Conservation (phyloP, 2,329 filamentous ascomycete genomes). For the Beauveria medogensis region DNA sequence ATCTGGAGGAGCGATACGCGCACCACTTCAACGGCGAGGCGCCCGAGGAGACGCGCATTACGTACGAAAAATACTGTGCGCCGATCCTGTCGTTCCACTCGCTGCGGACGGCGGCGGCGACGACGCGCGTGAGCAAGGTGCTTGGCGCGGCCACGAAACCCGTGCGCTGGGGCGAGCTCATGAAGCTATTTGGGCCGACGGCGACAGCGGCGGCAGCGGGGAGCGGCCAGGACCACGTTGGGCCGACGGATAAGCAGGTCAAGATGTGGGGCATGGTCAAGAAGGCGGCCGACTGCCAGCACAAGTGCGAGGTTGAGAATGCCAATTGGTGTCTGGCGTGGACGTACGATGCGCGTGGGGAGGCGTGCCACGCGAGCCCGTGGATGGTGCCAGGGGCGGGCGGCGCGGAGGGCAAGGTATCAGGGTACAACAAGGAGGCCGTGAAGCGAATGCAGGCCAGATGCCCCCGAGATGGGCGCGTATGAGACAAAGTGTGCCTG, state of each 20-base stretch:
- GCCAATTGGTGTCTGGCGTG: slow-evolving; percentile 40
- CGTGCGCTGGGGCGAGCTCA: slow-evolving; percentile 43
- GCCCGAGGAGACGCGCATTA: slow-evolving; percentile 40
- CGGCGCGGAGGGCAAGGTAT: slow-evolving; percentile 19
- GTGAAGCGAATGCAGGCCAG: slow-evolving; percentile 19
- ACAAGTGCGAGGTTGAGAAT: slow-evolving; percentile 30
- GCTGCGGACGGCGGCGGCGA: slow-evolving; percentile 35
- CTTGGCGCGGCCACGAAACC: slow-evolving; percentile 32
- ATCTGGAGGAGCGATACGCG: slow-evolving; percentile 46
- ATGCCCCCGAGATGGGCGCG: slow-evolving; percentile 15
- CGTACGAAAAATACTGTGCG: slow-evolving; percentile 42
- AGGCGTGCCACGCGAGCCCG: slow-evolving; percentile 37
- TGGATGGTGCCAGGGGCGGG: slow-evolving; percentile 40
- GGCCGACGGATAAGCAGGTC: slow-evolving; percentile 36
- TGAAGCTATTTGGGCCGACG: slow-evolving; percentile 36
- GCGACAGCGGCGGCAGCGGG: slow-evolving; percentile 18
- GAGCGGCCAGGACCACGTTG: slow-evolving; percentile 42
- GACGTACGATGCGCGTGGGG: slow-evolving; percentile 35
- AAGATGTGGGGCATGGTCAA: slow-evolving; percentile 29
- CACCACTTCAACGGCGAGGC: slow-evolving; percentile 49
- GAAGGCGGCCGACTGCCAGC: slow-evolving; percentile 34
- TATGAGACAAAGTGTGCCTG: background rate
- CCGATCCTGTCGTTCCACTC: slow-evolving; percentile 48
- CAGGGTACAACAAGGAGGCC: slow-evolving; percentile 25
- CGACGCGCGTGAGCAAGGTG: slow-evolving; percentile 35